Conservation (phyloP, 2,329 filamentous ascomycete genomes). For the Nannizzia gypsea region DNA sequence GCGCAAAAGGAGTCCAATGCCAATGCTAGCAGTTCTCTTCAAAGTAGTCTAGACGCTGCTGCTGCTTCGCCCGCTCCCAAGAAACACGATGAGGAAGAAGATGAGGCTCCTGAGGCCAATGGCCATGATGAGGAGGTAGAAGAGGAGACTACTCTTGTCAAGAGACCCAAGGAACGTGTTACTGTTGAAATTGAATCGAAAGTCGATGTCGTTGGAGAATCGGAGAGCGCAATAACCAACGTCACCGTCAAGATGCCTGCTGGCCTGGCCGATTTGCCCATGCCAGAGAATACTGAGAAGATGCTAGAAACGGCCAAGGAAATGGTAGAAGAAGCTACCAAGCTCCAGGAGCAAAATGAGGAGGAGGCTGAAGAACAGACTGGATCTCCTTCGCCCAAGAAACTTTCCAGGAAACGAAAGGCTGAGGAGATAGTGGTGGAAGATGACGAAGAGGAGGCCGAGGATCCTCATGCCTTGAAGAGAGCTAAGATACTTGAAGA, state of each 20-base stretch:
- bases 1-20: constrained; percentile 39
- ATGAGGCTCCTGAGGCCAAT: constrained; percentile 20
- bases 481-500: constrained; percentile 58
- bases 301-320: constrained; percentile 79
- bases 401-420: constrained; percentile 54
- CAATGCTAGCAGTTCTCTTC: constrained; percentile 38
- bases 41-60: constrained; percentile 37
- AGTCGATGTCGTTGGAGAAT: constrained; percentile 40
- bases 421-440: constrained; percentile 52
- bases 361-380: constrained; percentile 23
- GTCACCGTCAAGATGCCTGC: constrained; percentile 66
- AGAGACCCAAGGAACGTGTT: constrained; percentile 35
- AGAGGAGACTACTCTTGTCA: constrained; percentile 7
- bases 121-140: constrained; percentile 23
- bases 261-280: constrained; percentile 53
- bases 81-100: constrained; percentile 16
- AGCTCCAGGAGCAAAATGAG: constrained; percentile 28
- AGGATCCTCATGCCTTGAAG: constrained; percentile 45
- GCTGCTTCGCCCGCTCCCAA: constrained; percentile 21
- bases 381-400: constrained; percentile 14
- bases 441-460: constrained; percentile 29
- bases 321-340: constrained; percentile 67
- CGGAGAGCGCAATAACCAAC: constrained; percentile 58
- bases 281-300: constrained; percentile 63
- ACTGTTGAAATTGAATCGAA: constrained; percentile 60